Percentiles rank a stretch among this genome's conserved stretches.
These are phyloP conservation scores for Monosporozyma servazzii DNA, from an alignment of 805 yeast genomes.

Conservation along the genomic window DNA sequence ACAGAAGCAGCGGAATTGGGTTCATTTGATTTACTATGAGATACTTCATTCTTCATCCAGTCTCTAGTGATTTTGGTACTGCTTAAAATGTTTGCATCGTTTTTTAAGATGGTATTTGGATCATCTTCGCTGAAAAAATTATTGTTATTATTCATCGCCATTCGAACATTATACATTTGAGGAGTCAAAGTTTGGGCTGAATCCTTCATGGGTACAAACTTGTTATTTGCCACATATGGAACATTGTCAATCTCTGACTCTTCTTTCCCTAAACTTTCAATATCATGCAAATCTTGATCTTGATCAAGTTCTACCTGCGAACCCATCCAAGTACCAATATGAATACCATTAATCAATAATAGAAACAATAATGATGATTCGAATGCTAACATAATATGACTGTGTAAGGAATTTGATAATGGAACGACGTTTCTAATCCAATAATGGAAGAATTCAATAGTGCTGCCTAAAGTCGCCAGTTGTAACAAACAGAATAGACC, in stretches of 20 bases:
- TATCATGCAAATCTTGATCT: slow-evolving; percentile 3
- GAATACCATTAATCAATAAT: slow-evolving; percentile 17
- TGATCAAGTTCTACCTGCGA: slow-evolving; percentile 1
- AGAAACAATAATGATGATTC: slow-evolving; percentile 15
- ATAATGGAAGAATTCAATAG: slow-evolving; percentile 16
- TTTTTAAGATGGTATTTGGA: not conserved
- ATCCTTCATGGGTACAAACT: slow-evolving; percentile 21
- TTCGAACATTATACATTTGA: slow-evolving; percentile 5
- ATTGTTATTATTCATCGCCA: not conserved
- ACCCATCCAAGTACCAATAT: slow-evolving; percentile 8
- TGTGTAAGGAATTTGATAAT: slow-evolving; percentile 4
- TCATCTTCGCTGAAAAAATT: not conserved
- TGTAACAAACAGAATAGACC: slow-evolving; percentile 7
- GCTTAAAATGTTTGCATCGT: not conserved
- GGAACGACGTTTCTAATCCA: slow-evolving; percentile 7
- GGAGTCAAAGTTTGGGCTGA: slow-evolving; percentile 30
- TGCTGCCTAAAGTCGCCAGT: slow-evolving; percentile 12
- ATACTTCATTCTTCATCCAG: slow-evolving; percentile 9
- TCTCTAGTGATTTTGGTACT: not conserved
- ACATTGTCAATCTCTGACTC: not conserved
- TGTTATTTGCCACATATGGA: slow-evolving; percentile 7
- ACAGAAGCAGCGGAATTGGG: slow-evolving; percentile 25
- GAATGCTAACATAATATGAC: slow-evolving; percentile 11
- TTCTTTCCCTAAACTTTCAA: not conserved
- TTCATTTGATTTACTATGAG: not conserved